A percentile compares a stretch with the other conserved stretches of the same genome.
phyloP scores from a whole-genome alignment of 2,329 filamentous ascomycete genomes.

The Alternaria sp. region DNA sequence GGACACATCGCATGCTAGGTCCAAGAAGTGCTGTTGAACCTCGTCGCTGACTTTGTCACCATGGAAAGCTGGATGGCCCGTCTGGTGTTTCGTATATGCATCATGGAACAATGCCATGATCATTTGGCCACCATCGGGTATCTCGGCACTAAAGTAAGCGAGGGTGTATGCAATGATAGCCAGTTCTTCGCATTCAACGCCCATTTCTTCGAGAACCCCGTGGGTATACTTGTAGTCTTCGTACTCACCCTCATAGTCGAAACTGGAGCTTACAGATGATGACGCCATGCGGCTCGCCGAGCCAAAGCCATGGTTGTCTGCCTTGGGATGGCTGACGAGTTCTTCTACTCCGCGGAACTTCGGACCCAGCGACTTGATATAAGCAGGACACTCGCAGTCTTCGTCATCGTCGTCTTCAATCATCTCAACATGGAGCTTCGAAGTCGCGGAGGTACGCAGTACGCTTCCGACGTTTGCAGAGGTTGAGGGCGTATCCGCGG shows the following conservation, averaged over 20 bases:
- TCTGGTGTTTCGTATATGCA: not conserved
- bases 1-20: not conserved
- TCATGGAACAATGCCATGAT: not conserved
- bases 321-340: not conserved
- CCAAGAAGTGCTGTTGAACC: not conserved
- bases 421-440: not conserved
- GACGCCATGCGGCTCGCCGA: not conserved
- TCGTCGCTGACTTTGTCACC: not conserved
- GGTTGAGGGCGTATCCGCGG: not conserved
- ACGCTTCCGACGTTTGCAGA: not conserved
- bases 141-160: not conserved
- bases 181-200: not conserved
- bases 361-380: not conserved
- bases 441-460: accelerated
- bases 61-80: not conserved
- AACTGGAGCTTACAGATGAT: not conserved
- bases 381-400: not conserved
- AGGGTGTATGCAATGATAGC: not conserved
- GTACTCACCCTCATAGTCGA: not conserved
- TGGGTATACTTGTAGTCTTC: not conserved
- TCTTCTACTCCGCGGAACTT: not conserved
- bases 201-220: not conserved
- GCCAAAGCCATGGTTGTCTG: not conserved
- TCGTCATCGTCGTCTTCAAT: not conserved
- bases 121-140: not conserved